phyloP scores from a whole-genome alignment of 345 rosid genomes.

The Mercurialis annua region DNA sequence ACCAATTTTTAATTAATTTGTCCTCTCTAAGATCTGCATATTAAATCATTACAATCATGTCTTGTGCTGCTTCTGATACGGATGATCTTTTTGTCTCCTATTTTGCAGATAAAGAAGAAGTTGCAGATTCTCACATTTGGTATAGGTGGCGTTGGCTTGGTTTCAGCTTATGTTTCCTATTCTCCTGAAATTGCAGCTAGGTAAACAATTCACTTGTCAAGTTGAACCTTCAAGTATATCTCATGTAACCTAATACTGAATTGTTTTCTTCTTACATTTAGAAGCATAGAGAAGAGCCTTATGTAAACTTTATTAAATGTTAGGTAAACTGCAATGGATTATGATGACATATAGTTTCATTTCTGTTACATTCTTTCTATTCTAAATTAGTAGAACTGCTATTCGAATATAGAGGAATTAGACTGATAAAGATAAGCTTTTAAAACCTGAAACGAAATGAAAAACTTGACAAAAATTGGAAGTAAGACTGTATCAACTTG shows the following conservation, averaged over 20 bases:
- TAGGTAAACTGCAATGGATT: too few species aligned
- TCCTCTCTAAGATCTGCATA: neutral
- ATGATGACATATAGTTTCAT: neutral
- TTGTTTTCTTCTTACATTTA: too few species aligned
- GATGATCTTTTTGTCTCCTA: neutral
- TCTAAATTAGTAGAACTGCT: too few species aligned
- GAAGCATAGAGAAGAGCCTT: neutral
- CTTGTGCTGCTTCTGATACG: neutral
- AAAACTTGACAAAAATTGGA: neutral
- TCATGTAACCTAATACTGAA: neutral
- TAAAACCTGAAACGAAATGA: neutral
- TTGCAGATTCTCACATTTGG: slow-evolving; percentile 70
- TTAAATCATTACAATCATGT: neutral
- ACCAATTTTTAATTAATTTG: neutral
- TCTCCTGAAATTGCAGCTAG: slow-evolving; percentile 86
- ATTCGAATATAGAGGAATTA: neutral
- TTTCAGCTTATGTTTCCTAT: slow-evolving; percentile 78
- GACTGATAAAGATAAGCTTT: neutral
- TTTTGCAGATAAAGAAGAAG: slow-evolving; percentile 61
- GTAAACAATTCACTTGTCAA: slow-evolving; percentile 34
- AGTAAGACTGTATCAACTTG: neutral
- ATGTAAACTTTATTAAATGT: too few species aligned
- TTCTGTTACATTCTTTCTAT: too few species aligned
- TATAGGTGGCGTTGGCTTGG: slow-evolving; percentile 81
- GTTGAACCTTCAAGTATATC: slow-evolving; percentile 1